These are phyloP conservation scores for Metschnikowia anglica DNA, from an alignment of 805 yeast species.

Conservation along the genomic window DNA sequence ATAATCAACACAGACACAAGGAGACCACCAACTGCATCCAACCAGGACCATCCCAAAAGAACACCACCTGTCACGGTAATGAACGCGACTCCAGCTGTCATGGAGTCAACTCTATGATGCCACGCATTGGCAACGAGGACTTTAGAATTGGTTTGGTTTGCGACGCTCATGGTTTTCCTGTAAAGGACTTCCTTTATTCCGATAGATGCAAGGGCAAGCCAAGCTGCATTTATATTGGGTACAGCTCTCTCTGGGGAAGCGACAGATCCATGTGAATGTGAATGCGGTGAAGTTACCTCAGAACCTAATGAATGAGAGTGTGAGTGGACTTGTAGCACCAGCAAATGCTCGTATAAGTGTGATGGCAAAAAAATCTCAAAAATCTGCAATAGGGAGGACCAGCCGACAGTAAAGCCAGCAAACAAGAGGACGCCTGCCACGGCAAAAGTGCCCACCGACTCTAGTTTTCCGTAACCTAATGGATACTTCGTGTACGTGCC, in stretches of 20 bases:
- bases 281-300: constrained; percentile 14
- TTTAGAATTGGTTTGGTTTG: constrained; percentile 73
- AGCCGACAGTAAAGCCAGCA: constrained; percentile 91
- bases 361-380: constrained; percentile 68
- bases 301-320: constrained; percentile 46
- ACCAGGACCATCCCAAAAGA: constrained; percentile 71
- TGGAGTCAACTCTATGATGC: constrained; percentile 95
- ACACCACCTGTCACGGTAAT: constrained; percentile 85
- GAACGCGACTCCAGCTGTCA: constrained; percentile 89
- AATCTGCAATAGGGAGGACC: constrained; percentile 71
- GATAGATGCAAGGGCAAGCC: constrained; percentile 91
- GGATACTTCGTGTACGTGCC: constrained; percentile 68
- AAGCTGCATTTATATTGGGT: constrained; percentile 85
- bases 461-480: constrained; percentile 88
- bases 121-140: constrained; percentile 96
- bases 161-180: constrained; percentile 78
- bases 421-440: constrained; percentile 79
- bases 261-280: constrained; percentile 13
- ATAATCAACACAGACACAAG: constrained; percentile 79
- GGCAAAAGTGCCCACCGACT: constrained; percentile 85
- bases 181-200: constrained; percentile 85
- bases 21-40: constrained; percentile 91
- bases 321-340: constrained; percentile 50
- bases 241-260: constrained; percentile 10
- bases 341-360: constrained; percentile 52